Base-by-base conservation (phyloP, 2,329 filamentous ascomycete genomes). In the Cordyceps tenuipes region DNA sequence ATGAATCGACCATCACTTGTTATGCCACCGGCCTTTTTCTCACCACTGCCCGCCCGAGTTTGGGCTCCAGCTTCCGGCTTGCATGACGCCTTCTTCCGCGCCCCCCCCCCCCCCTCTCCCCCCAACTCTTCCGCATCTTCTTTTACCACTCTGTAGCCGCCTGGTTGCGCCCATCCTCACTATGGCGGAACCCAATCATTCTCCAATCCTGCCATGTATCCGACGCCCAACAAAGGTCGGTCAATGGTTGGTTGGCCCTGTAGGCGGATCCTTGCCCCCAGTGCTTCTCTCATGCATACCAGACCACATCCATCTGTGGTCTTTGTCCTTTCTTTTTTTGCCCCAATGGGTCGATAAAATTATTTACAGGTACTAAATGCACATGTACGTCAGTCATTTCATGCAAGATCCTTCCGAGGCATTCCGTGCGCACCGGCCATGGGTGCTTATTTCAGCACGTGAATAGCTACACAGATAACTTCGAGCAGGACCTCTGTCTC, bases 371-470 rank as follows among this genome's bases (percentile, higher is more conserved):
- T 36, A 51, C 49, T 5, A 36, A 39, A 19, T 23, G 44, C 44
- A 26, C 15, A 26, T 12, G 12, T 51, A 51, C 39, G 49, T n/a
- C 49, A 19, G 49, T 51, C 49, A 36, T 51, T 51, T 31, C 17
- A 51, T 51, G 49, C 49, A n/a, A 51, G 49, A 51, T 51, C 49
- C n/a, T 51, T 51, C 31, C 49, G 49, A 36, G 49, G 29, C 49
- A 39, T 51, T 36, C 49, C 49, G 49, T 8, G 21, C 29, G 29
- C 29, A 51, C 48, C n/a, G 8, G 19, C n/a, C 26, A 31, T 29
- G 29, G 5, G 29, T 50, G 6, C 49, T 19, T 51, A 31, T 17
- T 17, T 21, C 9, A 29, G 29, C 29, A 8, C 29, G 7, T 29
- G 29, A 29, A 29, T 44, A 44, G 15, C 5, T 44, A 19, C n/a